Evolutionary conservation across 2,329 filamentous ascomycete species (phyloP), one percentile per base, ranked within the genome.

Genomic region (Apiospora koreana): DNA sequence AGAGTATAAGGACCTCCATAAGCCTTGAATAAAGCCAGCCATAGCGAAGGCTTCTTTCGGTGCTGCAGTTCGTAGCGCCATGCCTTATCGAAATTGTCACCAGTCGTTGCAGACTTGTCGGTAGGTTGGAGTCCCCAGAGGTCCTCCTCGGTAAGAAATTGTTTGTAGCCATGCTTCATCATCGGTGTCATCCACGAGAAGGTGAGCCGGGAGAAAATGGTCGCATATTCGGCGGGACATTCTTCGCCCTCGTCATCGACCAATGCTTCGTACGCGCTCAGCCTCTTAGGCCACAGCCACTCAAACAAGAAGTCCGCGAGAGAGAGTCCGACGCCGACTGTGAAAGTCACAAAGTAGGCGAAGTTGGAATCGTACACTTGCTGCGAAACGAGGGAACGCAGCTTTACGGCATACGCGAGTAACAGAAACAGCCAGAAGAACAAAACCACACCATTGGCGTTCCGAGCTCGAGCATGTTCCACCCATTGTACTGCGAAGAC

Each of bases 111-210:
- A 14, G 95, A 97, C 43, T 92, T 92, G 79, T 98, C 95, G 71
- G 88, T 85, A 77, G 90, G 92, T 50, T 94, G 89, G 70, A 99
- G 85, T 72, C 94, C 95, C 97, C 97, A 99, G 31, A 99, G 87
- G 80, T 99, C 95, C 73, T 98, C 94, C 80, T 98, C 94, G 1
- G 94, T 97, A 72, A 99, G 86, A 80, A 91, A 99, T 71, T 95
- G 90, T 78, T 92, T 93, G 84, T 99, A 98, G 1, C 96, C 96
- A 78, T 92, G 92, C 78, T 91, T 94, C 96, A 99, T 99, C 88
- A 99, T 84, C 0, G 96, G 95, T 0, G 96, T 98, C 95, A 99
- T 98, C 96, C 96, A 99, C 69, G 93, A 92, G 81, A 99, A 99
- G 0, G 95, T 97, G 64, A 99, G 87, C 67, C 93, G 90, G 4